Conservation (phyloP, 768 basidiomycete species). For the Auriscalpium microsporum region DNA sequence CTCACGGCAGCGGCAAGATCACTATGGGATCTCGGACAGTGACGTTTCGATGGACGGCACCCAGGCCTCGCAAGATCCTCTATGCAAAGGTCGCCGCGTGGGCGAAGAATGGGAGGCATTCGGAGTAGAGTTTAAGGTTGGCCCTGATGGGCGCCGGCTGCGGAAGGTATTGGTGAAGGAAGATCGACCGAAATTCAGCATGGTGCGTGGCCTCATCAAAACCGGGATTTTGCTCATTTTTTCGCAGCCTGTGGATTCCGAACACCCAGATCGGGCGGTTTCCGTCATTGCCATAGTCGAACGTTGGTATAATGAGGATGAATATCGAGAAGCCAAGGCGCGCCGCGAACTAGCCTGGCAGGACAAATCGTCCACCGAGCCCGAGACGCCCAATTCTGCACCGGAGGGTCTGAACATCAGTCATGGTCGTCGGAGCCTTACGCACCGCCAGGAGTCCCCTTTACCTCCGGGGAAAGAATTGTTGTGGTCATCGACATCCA, state of each 20-base stretch:
- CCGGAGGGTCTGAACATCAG: not conserved
- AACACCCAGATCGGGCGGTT: conserved; percentile 64
- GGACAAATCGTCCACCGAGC: conserved; percentile 40
- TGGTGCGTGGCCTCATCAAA: conserved; percentile 41
- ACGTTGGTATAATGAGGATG: conserved; percentile 69
- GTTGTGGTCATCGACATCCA: conserved; percentile 53
- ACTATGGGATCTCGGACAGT: conserved; percentile 28
- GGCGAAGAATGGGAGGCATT: conserved; percentile 75
- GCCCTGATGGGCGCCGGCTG: conserved; percentile 58
- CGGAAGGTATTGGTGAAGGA: conserved; percentile 67
- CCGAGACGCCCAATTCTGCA: conserved; percentile 32
- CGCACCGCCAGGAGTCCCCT: conserved; percentile 23
- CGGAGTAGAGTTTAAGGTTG: conserved; percentile 64
- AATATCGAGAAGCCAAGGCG: conserved; percentile 57
- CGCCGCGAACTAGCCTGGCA: conserved; percentile 62
- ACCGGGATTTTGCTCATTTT: conserved; percentile 6
- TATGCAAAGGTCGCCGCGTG: conserved; percentile 49
- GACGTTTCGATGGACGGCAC: conserved; percentile 44
- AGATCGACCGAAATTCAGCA: conserved; percentile 57
- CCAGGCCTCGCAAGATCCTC: conserved; percentile 37
- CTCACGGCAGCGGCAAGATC: conserved; percentile 52
- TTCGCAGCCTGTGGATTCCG: conserved; percentile 65
- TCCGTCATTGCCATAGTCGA: conserved; percentile 71
- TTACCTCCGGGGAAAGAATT: conserved; percentile 52
- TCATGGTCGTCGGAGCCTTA: not conserved